Evolutionary conservation across 768 basidiomycete genomes (phyloP).

Genomic region (Mycena indigotica): DNA sequence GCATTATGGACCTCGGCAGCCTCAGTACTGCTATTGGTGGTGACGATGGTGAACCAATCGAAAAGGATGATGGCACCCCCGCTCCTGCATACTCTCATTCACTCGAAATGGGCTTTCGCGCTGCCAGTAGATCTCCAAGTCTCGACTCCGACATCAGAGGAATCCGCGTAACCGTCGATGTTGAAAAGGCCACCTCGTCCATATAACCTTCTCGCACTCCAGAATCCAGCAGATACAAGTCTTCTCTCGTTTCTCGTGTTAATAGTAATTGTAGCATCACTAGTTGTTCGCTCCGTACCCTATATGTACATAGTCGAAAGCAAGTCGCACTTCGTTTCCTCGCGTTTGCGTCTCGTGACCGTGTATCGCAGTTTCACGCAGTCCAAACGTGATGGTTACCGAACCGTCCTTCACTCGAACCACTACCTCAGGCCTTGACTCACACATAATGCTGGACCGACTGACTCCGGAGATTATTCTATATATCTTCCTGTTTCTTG

Average conservation of each 20-base stretch:
- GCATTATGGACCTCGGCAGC: conserved; percentile 54
- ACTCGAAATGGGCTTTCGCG: conserved; percentile 51
- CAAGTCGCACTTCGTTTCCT: not conserved
- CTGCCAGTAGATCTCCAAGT: conserved; percentile 29
- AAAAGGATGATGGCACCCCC: conserved; percentile 50
- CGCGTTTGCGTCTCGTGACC: not conserved
- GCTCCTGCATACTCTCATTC: conserved; percentile 54
- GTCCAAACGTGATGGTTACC: not conserved
- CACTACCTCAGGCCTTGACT: not conserved
- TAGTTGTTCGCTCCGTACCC: not conserved
- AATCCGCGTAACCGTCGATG: conserved; percentile 58
- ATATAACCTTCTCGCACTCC: conserved; percentile 32
- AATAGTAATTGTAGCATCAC: conserved; percentile 3
- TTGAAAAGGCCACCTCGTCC: conserved; percentile 60
- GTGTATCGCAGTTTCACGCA: not conserved
- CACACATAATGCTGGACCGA: conserved; percentile 24
- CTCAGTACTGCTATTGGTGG: conserved; percentile 55
- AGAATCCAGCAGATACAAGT: not conserved
- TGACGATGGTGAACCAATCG: conserved; percentile 53
- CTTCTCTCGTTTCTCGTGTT: not conserved
- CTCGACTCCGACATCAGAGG: conserved; percentile 33
- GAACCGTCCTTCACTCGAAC: not conserved
- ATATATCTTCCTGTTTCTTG: conserved; percentile 68
- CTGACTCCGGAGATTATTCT: conserved; percentile 61
- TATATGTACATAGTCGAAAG: not conserved